Percentiles rank a stretch among this genome's conserved stretches.
Conservation (phyloP, 768 basidiomycete genomes). For the Trametes elegans region DNA sequence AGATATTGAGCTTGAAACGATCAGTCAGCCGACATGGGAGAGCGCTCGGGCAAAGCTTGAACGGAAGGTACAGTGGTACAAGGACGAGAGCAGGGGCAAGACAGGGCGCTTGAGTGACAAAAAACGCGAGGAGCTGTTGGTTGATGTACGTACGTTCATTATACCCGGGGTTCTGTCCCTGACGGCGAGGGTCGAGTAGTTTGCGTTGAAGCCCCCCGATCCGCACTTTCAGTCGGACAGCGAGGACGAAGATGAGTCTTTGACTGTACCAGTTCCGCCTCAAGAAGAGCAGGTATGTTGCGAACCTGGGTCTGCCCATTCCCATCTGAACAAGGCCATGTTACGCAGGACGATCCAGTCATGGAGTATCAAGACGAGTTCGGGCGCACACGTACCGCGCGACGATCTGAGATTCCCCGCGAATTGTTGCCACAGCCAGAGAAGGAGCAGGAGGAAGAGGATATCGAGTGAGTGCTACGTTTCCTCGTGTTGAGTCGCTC, state of each 20-base stretch:
- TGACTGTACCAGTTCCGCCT: slow-evolving; percentile 52
- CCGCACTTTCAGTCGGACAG: slow-evolving; percentile 60
- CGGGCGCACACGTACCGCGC: slow-evolving; percentile 68
- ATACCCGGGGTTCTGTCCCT: too few species aligned
- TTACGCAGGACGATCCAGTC: slow-evolving; percentile 64
- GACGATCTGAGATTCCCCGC: slow-evolving; percentile 75
- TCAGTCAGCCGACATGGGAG: slow-evolving; percentile 70
- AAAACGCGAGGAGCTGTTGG: slow-evolving; percentile 69
- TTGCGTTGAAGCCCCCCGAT: slow-evolving; percentile 57
- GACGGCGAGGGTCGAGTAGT: too few species aligned
- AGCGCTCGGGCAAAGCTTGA: slow-evolving; percentile 69
- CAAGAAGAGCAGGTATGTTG: slow-evolving; percentile 40
- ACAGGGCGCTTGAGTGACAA: slow-evolving; percentile 73
- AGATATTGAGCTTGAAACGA: slow-evolving; percentile 68
- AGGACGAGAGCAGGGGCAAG: slow-evolving; percentile 74
- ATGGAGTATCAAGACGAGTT: slow-evolving; percentile 89
- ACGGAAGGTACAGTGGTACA: slow-evolving; percentile 78
- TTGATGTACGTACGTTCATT: slow-evolving; percentile 58
- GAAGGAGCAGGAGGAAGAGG: slow-evolving; percentile 52
- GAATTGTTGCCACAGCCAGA: slow-evolving; percentile 49
- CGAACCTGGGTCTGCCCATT: neutral
- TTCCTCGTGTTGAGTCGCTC: slow-evolving; percentile 43
- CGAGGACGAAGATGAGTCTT: slow-evolving; percentile 78
- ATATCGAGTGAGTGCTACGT: slow-evolving; percentile 45
- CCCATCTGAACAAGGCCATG: neutral